phyloP scores from a whole-genome alignment of 345 rosid genomes.

The Aurinia saxatilis region DNA sequence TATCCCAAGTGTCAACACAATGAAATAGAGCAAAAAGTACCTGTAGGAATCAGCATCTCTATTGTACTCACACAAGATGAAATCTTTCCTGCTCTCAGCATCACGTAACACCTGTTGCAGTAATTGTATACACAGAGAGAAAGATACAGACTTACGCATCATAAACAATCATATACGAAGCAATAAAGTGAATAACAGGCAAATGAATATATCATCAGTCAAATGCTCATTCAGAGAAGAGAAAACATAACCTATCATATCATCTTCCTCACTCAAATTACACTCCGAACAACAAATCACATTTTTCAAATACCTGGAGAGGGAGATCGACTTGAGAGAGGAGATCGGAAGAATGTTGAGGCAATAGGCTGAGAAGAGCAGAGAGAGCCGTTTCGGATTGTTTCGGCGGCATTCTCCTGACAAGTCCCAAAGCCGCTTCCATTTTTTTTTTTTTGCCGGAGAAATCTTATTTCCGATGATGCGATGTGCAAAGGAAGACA shows the following conservation, averaged over 20 bases:
- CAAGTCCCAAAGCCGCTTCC: constrained; percentile 93
- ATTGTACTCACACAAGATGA: constrained; percentile 92
- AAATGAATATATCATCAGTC: too few relatives aligned
- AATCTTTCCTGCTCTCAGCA: constrained; percentile 61
- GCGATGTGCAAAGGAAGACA: neutral
- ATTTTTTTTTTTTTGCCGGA: constrained; percentile 28
- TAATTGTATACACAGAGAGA: neutral
- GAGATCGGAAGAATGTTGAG: constrained; percentile 91
- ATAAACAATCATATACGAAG: neutral
- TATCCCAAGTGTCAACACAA: neutral
- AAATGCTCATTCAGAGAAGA: neutral
- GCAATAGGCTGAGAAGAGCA: constrained; percentile 84
- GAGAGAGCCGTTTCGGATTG: constrained; percentile 88
- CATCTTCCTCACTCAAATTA: neutral
- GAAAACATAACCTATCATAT: neutral
- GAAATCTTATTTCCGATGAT: constrained; percentile 7
- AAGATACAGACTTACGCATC: neutral
- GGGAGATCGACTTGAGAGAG: constrained; percentile 98
- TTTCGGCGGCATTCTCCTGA: constrained; percentile 88
- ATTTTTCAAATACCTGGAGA: constrained; percentile 67
- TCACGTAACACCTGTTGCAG: constrained; percentile 59
- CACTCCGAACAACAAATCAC: neutral
- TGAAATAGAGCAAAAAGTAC: constrained; percentile 22
- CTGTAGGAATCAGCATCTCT: constrained; percentile 97
- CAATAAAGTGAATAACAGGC: too few relatives aligned